phyloP scores from a whole-genome alignment of 2,329 filamentous ascomycete species.

The Colletotrichum sp. region DNA sequence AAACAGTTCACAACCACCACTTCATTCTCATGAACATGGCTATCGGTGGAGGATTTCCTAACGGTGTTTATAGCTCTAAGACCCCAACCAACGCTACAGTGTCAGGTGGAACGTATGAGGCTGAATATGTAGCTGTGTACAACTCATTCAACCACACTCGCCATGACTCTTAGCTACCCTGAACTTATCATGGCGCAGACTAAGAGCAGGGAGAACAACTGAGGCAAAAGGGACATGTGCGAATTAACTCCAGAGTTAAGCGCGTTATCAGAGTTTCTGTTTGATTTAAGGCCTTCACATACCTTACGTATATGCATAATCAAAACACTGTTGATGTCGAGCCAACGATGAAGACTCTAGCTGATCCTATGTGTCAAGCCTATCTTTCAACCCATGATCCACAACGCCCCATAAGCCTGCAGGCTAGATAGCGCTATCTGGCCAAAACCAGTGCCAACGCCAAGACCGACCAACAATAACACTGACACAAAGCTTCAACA shows the following conservation, averaged over 20 bases:
- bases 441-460: not conserved
- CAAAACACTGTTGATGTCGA: too few species aligned
- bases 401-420: not conserved
- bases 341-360: too few species aligned
- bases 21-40: slow-evolving; percentile 44
- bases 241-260: accelerated
- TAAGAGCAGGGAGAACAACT: accelerated
- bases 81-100: slow-evolving; percentile 36
- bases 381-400: not conserved
- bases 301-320: too few species aligned
- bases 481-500: not conserved
- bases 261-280: too few species aligned
- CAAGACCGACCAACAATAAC: not conserved
- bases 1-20: slow-evolving; percentile 29
- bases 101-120: slow-evolving; percentile 35
- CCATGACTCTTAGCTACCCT: not conserved
- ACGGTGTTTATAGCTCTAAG: slow-evolving; percentile 31
- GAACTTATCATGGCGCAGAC: accelerated
- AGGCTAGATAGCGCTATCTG: too few species aligned
- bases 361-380: too few species aligned
- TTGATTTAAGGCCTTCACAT: accelerated
- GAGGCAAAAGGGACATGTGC: not conserved
- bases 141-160: not conserved
- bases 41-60: slow-evolving; percentile 40
- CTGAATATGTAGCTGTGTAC: slow-evolving; percentile 43